Evolutionary conservation across 2,329 filamentous ascomycete species (phyloP).

Genomic region (Metarhizium humberi): DNA sequence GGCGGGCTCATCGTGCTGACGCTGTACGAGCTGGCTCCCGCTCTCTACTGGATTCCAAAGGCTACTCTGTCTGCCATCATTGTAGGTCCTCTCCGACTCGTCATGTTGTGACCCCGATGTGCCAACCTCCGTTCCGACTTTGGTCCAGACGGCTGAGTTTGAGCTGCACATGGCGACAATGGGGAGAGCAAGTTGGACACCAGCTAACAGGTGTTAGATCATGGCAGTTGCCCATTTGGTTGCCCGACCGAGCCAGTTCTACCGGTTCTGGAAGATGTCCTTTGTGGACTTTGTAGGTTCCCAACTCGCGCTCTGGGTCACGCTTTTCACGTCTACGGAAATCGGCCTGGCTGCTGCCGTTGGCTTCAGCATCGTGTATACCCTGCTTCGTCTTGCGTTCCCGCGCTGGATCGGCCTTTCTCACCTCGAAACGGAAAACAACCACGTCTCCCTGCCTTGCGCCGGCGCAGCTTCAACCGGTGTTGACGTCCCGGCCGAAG

Average conservation of each 20-base stretch:
- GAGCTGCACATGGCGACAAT: no score
- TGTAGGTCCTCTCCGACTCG: slow-evolving; percentile 15
- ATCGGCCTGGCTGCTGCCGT: slow-evolving; percentile 50
- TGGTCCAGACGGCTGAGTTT: no score
- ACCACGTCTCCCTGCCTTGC: slow-evolving; percentile 15
- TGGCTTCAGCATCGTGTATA: slow-evolving; percentile 54
- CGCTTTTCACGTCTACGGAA: slow-evolving; percentile 51
- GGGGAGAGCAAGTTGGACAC: no score
- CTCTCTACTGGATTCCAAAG: slow-evolving; percentile 60
- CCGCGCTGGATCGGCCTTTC: slow-evolving; percentile 26
- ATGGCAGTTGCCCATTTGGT: slow-evolving; percentile 55
- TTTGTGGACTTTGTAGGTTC: slow-evolving; percentile 55
- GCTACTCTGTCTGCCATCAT: slow-evolving; percentile 57
- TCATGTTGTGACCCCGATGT: no score
- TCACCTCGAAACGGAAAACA: slow-evolving; percentile 15
- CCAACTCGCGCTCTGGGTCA: slow-evolving; percentile 56
- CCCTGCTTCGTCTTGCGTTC: slow-evolving; percentile 50
- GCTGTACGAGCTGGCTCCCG: slow-evolving; percentile 50
- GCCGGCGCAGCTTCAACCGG: slow-evolving; percentile 10
- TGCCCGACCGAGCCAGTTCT: slow-evolving; percentile 47
- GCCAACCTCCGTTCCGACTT: no score
- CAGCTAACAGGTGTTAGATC: slow-evolving; percentile 28
- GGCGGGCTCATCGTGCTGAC: slow-evolving; percentile 52
- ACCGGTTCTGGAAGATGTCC: slow-evolving; percentile 55
- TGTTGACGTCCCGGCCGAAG: slow-evolving; percentile 32